These are phyloP conservation scores for Flaveria sonorensis DNA, from an alignment of 129 eudicot species.

Conservation along the genomic window DNA sequence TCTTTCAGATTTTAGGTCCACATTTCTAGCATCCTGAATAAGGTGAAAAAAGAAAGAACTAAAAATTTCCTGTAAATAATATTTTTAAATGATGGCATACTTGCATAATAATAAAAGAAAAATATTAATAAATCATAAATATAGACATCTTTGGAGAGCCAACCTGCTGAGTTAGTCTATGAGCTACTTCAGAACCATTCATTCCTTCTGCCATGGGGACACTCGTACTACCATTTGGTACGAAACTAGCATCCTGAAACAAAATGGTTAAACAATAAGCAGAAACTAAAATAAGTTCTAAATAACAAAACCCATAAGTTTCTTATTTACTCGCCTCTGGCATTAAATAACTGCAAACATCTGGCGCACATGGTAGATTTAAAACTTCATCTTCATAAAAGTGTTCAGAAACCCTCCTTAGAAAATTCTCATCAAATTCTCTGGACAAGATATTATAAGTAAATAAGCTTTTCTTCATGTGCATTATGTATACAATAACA, in stretches of 20 bases:
- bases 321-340: conserved; percentile 66
- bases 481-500: not conserved
- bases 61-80: not conserved
- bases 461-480: conserved; percentile 11
- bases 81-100: not conserved
- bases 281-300: not conserved
- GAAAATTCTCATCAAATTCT: conserved; percentile 76
- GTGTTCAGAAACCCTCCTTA: conserved; percentile 58
- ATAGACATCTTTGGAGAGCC: conserved; percentile 21
- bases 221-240: conserved; percentile 55
- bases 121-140: not conserved
- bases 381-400: conserved; percentile 75
- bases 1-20: conserved; percentile 55
- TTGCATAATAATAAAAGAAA: not conserved
- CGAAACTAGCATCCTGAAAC: conserved; percentile 71
- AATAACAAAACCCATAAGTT: conserved; percentile 11
- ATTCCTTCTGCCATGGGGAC: conserved; percentile 69
- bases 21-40: conserved; percentile 59
- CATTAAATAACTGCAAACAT: conserved; percentile 80
- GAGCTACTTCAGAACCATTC: conserved; percentile 75
- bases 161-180: conserved; percentile 53
- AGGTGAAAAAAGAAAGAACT: conserved; percentile 11
- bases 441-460: conserved; percentile 45
- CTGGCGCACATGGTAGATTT: conserved; percentile 77
- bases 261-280: conserved; percentile 15